Evolutionary conservation across 208 protist genomes (phyloP), one percentile per base, ranked within the genome.

Genomic region (Wallacemonas collosoma): DNA sequence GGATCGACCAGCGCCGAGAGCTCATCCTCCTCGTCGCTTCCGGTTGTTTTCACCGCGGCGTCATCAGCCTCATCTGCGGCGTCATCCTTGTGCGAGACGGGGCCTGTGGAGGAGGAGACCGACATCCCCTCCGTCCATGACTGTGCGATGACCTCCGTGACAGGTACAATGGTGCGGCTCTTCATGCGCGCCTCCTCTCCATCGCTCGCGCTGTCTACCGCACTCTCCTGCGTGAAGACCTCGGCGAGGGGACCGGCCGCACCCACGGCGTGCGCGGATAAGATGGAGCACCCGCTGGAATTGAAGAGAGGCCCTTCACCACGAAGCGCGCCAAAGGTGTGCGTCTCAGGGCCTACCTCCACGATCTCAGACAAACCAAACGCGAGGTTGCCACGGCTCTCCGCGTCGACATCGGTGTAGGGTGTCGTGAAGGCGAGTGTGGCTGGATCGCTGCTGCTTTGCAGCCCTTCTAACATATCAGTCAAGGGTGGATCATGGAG

Each of bases 121-220:
- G 26, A 0, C 26, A 26, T 26, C 26, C 26, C 26, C 26, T 26
- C 0, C 26, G 26, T 26, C 26, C 26, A 26, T 26, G 26, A 26
- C 26, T 26, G 26, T 26, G 26, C 26, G 26, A 26, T 26, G 26
- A 26, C 26, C 26, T 26, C 26, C 26, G 0, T 26, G 26, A 26
- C 26, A 26, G 26, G 26, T 12, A 65, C 60, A 35, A 26, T n/a
- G 38, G 60, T 65, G 60, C 50, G 60, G n/a, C 60, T 65, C 40
- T 50, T 6, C 60, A 65, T 65, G 60, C 41, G 60, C 7, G 14
- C 9, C 36, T 65, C 60, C 4, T 65, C 60, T 3, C 6, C 43
- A 3, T 11, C 60, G 43, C 60, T 65, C 4, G 38, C 9, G 43
- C 38, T 44, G 40, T 15, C 43, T 11, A 6, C 53, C 9, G 17